phyloP scores from a whole-genome alignment of 78 protist species.

The Monocercomonoides exilis region DNA sequence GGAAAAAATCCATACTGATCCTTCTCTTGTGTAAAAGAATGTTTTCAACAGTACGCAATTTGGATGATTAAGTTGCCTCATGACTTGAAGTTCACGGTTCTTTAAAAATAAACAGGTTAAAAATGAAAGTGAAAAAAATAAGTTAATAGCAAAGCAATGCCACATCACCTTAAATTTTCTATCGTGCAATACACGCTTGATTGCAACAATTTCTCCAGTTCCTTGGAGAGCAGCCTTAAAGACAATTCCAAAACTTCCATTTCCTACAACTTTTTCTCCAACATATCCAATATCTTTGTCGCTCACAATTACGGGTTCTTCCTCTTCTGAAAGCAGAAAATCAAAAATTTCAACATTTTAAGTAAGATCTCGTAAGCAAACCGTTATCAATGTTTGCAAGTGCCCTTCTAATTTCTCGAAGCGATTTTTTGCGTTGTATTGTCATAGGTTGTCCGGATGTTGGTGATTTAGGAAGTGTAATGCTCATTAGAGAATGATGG shows the following conservation, averaged over 20 bases:
- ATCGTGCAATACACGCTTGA: conserved; percentile 96
- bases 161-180: conserved; percentile 92
- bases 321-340: too few relatives aligned
- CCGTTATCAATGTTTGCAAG: too few relatives aligned
- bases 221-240: conserved; percentile 19
- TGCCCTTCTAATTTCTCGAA: too few relatives aligned
- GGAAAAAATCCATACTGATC: background rate
- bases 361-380: too few relatives aligned
- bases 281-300: too few relatives aligned
- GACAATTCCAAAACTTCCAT: conserved; percentile 97
- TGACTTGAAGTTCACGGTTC: conserved; percentile 96
- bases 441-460: too few relatives aligned
- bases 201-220: conserved; percentile 82
- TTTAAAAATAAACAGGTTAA: background rate
- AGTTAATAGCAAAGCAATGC: background rate
- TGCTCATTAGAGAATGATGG: too few relatives aligned
- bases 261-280: conserved; percentile 77
- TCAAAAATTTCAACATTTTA: too few relatives aligned
- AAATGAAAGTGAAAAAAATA: background rate
- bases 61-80: conserved; percentile 79
- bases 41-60: conserved; percentile 78
- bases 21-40: conserved; percentile 76
- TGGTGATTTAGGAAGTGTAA: too few relatives aligned
- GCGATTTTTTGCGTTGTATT: too few relatives aligned
- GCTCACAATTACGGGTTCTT: too few relatives aligned